Conservation (phyloP, 1,139 yeast genomes). For the Kurtzmaniella quercitrusa region DNA sequence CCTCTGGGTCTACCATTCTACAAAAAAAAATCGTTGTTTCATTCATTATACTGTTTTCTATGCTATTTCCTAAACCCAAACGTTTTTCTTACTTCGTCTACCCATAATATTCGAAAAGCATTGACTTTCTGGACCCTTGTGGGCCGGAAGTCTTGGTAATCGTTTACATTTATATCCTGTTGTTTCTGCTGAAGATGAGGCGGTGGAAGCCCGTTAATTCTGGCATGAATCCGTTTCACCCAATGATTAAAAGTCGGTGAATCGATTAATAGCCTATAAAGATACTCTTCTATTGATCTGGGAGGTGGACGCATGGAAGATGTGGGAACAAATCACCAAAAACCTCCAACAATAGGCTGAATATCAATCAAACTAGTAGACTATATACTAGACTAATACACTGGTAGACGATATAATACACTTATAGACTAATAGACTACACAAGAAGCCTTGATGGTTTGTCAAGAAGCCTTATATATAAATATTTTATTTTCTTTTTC, state of each 20-base stretch:
- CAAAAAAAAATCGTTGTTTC: no score
- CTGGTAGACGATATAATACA: no score
- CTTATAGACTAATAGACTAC: no score
- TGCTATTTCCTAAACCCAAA: constrained; percentile 39
- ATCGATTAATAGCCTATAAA: constrained; percentile 45
- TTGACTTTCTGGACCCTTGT: constrained; percentile 51
- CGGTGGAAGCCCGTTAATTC: constrained; percentile 56
- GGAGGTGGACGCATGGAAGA: constrained; percentile 31
- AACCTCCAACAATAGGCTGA: no score
- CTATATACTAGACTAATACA: no score
- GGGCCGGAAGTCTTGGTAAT: constrained; percentile 37
- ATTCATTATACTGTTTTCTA: no score
- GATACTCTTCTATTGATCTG: constrained; percentile 42
- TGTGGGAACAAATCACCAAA: no score
- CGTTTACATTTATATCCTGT: constrained; percentile 17
- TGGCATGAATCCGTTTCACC: constrained; percentile 62
- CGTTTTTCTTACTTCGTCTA: constrained; percentile 56
- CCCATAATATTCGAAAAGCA: constrained; percentile 61
- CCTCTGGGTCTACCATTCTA: no score
- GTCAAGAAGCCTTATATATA: no score
- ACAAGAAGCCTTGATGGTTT: no score
- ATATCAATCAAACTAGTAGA: no score
- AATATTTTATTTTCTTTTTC: no score
- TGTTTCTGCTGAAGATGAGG: constrained; percentile 13
- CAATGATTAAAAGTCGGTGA: constrained; percentile 66